These are phyloP conservation scores for Solanum chmielewskii DNA, from an alignment of 257 asterid species.

Conservation along the genomic window DNA sequence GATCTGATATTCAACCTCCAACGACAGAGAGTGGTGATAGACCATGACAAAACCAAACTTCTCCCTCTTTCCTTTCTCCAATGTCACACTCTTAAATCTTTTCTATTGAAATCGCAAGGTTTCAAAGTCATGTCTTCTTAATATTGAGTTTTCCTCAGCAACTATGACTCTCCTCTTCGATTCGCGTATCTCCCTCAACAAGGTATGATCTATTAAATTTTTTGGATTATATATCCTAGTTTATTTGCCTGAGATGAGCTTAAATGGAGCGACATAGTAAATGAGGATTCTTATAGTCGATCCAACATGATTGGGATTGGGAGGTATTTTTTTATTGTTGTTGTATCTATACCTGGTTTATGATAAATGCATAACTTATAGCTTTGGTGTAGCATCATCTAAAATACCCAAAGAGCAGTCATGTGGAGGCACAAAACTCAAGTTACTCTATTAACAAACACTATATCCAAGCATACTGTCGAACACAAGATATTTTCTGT, in stretches of 20 bases:
- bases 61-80: background rate
- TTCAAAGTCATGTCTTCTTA: background rate
- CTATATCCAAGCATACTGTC: background rate
- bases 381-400: background rate
- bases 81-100: background rate
- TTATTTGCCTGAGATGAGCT: background rate
- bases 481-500: background rate
- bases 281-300: background rate
- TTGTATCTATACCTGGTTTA: background rate
- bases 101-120: background rate
- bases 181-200: background rate
- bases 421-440: background rate
- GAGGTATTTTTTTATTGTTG: background rate
- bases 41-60: background rate
- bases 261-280: background rate
- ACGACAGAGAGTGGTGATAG: background rate
- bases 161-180: background rate
- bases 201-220: background rate
- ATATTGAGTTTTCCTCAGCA: background rate
- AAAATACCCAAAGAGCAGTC: background rate
- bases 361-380: background rate
- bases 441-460: background rate
- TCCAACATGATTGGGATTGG: background rate
- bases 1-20: background rate
- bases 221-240: background rate